Evolutionary conservation across 2,329 filamentous ascomycete species (phyloP), one percentile per base, ranked within the genome.

Genomic region (Macrophomina tecta): DNA sequence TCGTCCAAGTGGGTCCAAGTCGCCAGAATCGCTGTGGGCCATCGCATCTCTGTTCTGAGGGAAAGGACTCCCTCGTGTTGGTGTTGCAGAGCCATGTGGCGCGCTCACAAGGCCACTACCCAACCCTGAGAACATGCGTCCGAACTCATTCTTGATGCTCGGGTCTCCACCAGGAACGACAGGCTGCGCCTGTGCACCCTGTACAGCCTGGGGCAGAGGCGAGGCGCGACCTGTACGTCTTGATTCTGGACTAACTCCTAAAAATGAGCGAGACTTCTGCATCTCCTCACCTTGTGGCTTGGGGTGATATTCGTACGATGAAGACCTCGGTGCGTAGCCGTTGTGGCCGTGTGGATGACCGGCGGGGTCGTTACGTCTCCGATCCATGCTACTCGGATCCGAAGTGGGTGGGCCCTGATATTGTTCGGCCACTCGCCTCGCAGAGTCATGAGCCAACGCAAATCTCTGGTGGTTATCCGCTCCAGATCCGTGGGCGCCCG

Each of bases 81-180:
- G 87, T 7, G 86, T 89, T 1, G 84, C 81, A 11, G 81, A 81
- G 16, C 83, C 83, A 70, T 83, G 84, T n/a, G 77, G 83, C 34
- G 81, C 80, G 69, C 83, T 84, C 36, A 87, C 87, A 18, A 90
- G 83, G 42, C 89, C 89, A 76, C 87, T 89, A 16, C 89, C 94
- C 71, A 98, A 93, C n/a, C 94, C 94, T 18, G 92, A 93, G 79
- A 97, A 97, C 85, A 97, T 97, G 69, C 93, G 90, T 34, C 94
- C 94, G 76, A 97, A 94, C 76, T 97, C 94, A 75, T 90, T 96
- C 83, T 97, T 97, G 74, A 97, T 97, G 51, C 91, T 91, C 11
- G 93, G 91, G 76, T 97, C 93, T 16, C 90, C 91, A 14, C 89
- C 88, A 5, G 93, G 92, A 3, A 91, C 92, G 64, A 91, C 86